Percentiles rank a stretch among this genome's conserved stretches.
Conservation (phyloP, 78 protist genomes). For the Pirum gemmata region DNA sequence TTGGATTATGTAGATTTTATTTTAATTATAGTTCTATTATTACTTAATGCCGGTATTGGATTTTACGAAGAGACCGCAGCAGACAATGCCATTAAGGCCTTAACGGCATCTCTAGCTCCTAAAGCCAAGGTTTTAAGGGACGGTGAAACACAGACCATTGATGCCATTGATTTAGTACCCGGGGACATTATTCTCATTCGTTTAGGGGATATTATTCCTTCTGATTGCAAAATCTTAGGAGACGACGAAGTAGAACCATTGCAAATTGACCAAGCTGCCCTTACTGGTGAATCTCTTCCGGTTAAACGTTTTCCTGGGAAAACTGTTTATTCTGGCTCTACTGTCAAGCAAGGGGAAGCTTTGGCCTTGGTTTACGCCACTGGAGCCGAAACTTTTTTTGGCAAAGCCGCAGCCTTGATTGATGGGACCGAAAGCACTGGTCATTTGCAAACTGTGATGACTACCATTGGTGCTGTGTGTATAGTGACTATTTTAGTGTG, state of each 20-base stretch:
- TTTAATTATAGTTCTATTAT: constrained; percentile 50
- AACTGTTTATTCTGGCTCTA: constrained; percentile 63
- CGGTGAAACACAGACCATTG: constrained; percentile 55
- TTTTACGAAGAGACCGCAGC: constrained; percentile 72
- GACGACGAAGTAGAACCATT: constrained; percentile 47
- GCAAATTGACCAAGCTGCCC: constrained; percentile 68
- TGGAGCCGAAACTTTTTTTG: constrained; percentile 75
- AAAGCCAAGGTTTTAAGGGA: constrained; percentile 52
- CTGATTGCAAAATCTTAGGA: constrained; percentile 63
- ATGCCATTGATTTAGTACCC: constrained; percentile 66
- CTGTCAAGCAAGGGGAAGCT: constrained; percentile 74
- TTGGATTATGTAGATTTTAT: constrained; percentile 53
- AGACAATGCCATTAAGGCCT: constrained; percentile 72
- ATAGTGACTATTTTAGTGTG: constrained; percentile 53
- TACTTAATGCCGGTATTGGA: constrained; percentile 67
- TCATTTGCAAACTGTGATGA: constrained; percentile 60
- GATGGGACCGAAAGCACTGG: constrained; percentile 53
- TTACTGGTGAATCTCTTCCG: constrained; percentile 77
- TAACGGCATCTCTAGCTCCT: constrained; percentile 61
- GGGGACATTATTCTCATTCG: constrained; percentile 71
- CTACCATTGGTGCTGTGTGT: constrained; percentile 62
- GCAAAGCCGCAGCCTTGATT: constrained; percentile 68
- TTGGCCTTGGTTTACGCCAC: constrained; percentile 70
- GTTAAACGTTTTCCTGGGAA: constrained; percentile 59
- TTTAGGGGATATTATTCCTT: constrained; percentile 75